Base-by-base conservation (phyloP, 2,329 filamentous ascomycete genomes). In the Fusarium humuli region DNA sequence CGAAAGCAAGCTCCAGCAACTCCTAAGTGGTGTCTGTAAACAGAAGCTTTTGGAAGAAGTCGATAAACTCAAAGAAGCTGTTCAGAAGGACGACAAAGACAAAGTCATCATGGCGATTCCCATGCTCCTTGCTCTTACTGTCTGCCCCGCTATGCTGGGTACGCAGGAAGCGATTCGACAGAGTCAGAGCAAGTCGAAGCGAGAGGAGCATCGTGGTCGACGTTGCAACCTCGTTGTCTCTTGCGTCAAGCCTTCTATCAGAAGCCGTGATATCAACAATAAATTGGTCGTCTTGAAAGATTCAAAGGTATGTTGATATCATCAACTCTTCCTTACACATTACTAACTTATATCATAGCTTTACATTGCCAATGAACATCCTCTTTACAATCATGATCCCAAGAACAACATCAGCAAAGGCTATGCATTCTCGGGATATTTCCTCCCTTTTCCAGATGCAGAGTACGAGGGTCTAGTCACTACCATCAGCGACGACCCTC, bases 351-450 rank as follows among this genome's bases (percentile, higher is more conserved):
- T 9, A 12, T 29, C 3, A n/a, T 47, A 77, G 76, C 75, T 78
- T 25, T 78, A 76, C 46, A 72, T 76, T 25, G 70, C 75, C 30
- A 76, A 76, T 49, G 73, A 76, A 34, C 70, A 74, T 41, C 74
- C 74, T 3, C 42, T 74, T 14, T 74, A 76, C 25, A 73, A 75
- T 18, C 67, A 72, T 44, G 72, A 75, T 16, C 40, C 71, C 16
- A 68, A 69, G 61, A 71, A 76, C 37, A 86, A 84, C 67, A 81
- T 87, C 22, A 85, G 85, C 55, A 84, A 81, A 13, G 79, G 85
- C 5, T 85, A 88, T 72, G 82, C 83, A 0, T 88, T 87, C 71
- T 81, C 85, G 6, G 87, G 87, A 27, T 88, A 89, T 71, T 88
- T 83, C 68, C 78, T 88, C 23, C 86, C 86, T 3, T 88, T 88